Evolutionary conservation across 306 rosid species (phyloP), one percentile per base, ranked within the genome.

Genomic region (Lagenaria siceraria): DNA sequence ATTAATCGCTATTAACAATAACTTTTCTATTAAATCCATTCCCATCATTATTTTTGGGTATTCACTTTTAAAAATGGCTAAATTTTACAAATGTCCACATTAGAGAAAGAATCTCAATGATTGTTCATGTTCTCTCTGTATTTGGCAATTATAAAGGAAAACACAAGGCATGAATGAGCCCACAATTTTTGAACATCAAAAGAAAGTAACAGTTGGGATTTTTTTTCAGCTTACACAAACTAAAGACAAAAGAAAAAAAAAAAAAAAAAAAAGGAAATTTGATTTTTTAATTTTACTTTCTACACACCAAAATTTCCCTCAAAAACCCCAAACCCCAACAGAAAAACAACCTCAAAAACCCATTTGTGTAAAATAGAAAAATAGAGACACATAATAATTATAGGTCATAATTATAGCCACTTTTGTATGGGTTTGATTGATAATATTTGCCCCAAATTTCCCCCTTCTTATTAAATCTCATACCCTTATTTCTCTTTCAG

Each of bases 401-500:
- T 62, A 14, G 22, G 24, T 62, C 43, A 29, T 62, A 31, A 31
- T 31, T 38, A 11, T 31, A 1, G 24, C 22, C 38, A 62, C 70
- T 62, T 62, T 29, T 33, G 22, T 17, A 3, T 15, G 12, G 2
- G 9, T 51, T 51, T 51, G 2, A 4, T 51, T 51, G 21, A 51
- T 51, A 51, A 51, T 15, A 51, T 51, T 51, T 51, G 0, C 55
- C 55, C n/a, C 8, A n/a, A 51, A 51, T 51, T 51, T 18, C 55
- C 55, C 54, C 19, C 54, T 17, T 6, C n/a, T 51, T 17, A 17
- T 51, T 18, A 51, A 51, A 51, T 18, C 52, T 46, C 52, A 0
- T 51, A 1, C 55, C 55, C 55, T 51, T 51, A 51, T 68, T 70
- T 75, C 78, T 55, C 78, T 53, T 59, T 75, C 65, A 55, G 65